Percentiles rank a stretch among this genome's conserved stretches.
phyloP scores from a whole-genome alignment of 306 rosid species.

The Pueraria montana region DNA sequence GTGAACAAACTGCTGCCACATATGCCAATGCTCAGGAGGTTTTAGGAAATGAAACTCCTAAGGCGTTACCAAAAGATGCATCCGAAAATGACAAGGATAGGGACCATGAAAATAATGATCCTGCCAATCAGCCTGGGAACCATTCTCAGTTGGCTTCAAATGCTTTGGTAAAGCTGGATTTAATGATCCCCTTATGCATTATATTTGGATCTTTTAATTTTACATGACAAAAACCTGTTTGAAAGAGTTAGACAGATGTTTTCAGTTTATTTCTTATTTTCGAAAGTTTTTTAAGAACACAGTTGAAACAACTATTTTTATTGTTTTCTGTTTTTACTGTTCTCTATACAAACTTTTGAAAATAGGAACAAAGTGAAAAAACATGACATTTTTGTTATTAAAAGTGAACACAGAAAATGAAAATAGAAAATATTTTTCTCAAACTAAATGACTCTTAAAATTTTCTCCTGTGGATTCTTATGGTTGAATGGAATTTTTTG shows the following conservation, averaged over 20 bases:
- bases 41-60: constrained; percentile 78
- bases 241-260: background rate
- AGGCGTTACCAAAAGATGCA: constrained; percentile 51
- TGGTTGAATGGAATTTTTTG: constrained; percentile 10
- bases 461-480: constrained; percentile 4
- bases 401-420: background rate
- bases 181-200: background rate
- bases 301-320: background rate
- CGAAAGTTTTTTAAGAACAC: background rate
- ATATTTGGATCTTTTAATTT: background rate
- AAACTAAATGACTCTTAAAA: background rate
- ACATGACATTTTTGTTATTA: background rate
- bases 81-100: constrained; percentile 35
- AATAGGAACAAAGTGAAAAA: background rate
- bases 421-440: background rate
- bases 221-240: background rate
- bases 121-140: constrained; percentile 45
- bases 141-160: constrained; percentile 59
- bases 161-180: constrained; percentile 62
- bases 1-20: constrained; percentile 86
- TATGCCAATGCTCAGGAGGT: constrained; percentile 85
- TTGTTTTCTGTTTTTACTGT: background rate
- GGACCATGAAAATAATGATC: constrained; percentile 48
- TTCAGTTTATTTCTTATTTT: background rate
- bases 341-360: background rate